phyloP scores from a whole-genome alignment of 257 asterid species.

The Nicotiana obtusifolia region DNA sequence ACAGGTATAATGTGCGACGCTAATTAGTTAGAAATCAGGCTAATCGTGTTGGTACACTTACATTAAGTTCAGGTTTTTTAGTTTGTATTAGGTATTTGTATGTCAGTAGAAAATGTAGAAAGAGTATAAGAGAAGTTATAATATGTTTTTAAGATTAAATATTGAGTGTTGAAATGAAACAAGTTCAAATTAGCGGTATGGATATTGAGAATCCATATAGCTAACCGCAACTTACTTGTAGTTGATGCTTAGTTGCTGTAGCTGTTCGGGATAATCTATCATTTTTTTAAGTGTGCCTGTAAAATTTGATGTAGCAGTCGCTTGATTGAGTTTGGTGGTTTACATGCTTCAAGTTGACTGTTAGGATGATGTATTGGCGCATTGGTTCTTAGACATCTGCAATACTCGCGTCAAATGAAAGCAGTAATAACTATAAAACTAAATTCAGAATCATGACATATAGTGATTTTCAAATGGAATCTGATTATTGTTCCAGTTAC shows the following conservation, averaged over 20 bases:
- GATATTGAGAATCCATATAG: not conserved
- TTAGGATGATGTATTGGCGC: not conserved
- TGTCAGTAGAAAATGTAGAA: not conserved
- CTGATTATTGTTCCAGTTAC: not conserved
- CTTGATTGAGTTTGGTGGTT: not conserved
- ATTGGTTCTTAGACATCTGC: not conserved
- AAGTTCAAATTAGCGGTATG: not conserved
- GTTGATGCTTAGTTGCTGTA: not conserved
- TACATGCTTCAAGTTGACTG: not conserved
- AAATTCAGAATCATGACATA: not conserved
- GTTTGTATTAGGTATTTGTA: not conserved
- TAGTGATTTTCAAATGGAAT: not conserved
- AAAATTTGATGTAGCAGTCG: not conserved
- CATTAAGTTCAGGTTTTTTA: not conserved
- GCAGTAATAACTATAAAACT: not conserved
- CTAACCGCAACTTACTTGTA: not conserved
- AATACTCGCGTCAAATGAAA: not conserved
- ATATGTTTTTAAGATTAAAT: not conserved
- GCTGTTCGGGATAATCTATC: not conserved
- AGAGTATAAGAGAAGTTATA: not conserved
- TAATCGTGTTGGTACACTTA: not conserved
- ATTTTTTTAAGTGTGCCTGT: not conserved
- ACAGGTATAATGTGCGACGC: constrained; percentile 34
- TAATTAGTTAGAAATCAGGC: not conserved
- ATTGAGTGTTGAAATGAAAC: not conserved